Conservation (phyloP, 306 rosid species). For the Casuarina equisetifolia region DNA sequence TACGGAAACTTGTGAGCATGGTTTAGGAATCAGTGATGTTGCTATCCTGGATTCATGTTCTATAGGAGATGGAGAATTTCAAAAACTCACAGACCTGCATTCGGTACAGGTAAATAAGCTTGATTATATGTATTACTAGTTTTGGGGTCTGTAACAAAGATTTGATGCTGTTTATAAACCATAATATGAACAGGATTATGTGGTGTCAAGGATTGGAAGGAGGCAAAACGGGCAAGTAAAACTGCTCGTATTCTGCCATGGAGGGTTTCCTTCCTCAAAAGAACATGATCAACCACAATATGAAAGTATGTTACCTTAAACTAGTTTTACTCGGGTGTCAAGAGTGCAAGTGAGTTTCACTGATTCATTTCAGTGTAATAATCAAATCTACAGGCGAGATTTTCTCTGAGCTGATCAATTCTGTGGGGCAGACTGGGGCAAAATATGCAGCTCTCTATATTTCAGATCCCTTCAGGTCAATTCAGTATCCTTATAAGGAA, state of each 20-base stretch:
- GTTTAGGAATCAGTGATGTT: slow-evolving; percentile 49
- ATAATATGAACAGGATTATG: slow-evolving; percentile 59
- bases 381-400: slow-evolving; percentile 54
- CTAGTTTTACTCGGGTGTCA: background rate
- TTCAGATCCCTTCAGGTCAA: slow-evolving; percentile 67
- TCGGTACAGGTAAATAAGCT: slow-evolving; percentile 66
- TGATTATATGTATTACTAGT: slow-evolving; percentile 25
- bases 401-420: slow-evolving; percentile 59
- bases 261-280: slow-evolving; percentile 39
- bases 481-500: slow-evolving; percentile 58
- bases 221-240: slow-evolving; percentile 58
- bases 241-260: slow-evolving; percentile 74
- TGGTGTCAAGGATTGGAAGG: slow-evolving; percentile 57
- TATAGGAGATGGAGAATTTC: slow-evolving; percentile 39
- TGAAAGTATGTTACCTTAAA: slow-evolving; percentile 59
- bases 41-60: slow-evolving; percentile 70
- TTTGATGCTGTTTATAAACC: slow-evolving; percentile 31
- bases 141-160: slow-evolving; percentile 29
- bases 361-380: background rate
- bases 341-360: background rate
- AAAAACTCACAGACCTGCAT: slow-evolving; percentile 42
- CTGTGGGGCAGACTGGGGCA: slow-evolving; percentile 74
- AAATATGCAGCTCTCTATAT: slow-evolving; percentile 84
- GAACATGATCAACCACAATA: slow-evolving; percentile 44
- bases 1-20: slow-evolving; percentile 70